phyloP scores from a whole-genome alignment of 2,329 filamentous ascomycete genomes.

The Xylariaceae sp. region DNA sequence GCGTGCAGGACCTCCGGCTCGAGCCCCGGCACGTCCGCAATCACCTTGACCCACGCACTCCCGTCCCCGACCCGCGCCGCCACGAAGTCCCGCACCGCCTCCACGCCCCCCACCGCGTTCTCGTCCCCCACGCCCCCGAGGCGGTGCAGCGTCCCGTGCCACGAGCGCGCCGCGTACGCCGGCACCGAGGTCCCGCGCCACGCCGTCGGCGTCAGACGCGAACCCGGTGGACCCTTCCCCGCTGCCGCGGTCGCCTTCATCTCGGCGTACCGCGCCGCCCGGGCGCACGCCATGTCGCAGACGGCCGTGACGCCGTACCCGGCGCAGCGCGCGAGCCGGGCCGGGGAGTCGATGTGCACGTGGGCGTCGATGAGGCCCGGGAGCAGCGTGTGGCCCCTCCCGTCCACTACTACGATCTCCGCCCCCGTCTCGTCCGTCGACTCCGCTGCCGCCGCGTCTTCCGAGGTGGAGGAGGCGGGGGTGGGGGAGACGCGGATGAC shows the following conservation, averaged over 20 bases:
- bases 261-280: too few species aligned
- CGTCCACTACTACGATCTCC: slow-evolving; percentile 13
- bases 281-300: slow-evolving; percentile 21
- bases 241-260: too few species aligned
- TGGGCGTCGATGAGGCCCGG: slow-evolving; percentile 23
- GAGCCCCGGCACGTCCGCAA: slow-evolving; percentile 18
- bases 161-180: too few species aligned
- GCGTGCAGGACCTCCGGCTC: slow-evolving; percentile 8
- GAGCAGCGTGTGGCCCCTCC: slow-evolving; percentile 17
- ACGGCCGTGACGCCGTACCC: slow-evolving; percentile 16
- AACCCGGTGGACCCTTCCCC: too few species aligned
- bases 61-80: slow-evolving; percentile 12
- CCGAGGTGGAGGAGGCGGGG: slow-evolving; percentile 6
- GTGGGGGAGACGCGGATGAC: slow-evolving; percentile 14
- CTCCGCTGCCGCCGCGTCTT: slow-evolving; percentile 2
- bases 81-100: slow-evolving; percentile 15
- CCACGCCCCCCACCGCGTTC: too few species aligned
- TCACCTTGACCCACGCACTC: slow-evolving; percentile 27
- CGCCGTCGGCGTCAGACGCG: too few species aligned
- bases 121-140: too few species aligned
- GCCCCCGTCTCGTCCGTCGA: not conserved
- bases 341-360: slow-evolving; percentile 16
- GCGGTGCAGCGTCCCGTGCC: too few species aligned
- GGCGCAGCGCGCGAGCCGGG: slow-evolving; percentile 14
- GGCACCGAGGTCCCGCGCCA: too few species aligned